Evolutionary conservation across 2,329 filamentous ascomycete species (phyloP), one percentile per base, ranked within the genome.

Genomic region (Colletotrichum plurivorum): DNA sequence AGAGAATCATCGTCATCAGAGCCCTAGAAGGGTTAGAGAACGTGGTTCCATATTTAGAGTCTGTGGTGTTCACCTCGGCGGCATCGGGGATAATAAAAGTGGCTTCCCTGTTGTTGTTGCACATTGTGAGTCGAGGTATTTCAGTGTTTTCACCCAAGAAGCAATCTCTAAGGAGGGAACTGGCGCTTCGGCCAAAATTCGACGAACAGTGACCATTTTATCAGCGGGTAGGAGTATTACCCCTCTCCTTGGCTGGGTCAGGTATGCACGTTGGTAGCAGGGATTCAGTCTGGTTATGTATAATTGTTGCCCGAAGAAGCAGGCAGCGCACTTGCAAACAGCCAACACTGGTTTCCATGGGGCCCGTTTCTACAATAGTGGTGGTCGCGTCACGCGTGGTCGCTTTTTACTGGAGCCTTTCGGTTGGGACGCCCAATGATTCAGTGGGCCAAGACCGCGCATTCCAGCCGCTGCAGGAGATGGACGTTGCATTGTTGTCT

Each of bases 221-320:
- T 36, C 31, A 9, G 9, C 31, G 31, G 2, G 8, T 36, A 5
- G 31, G 31, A 8, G 9, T 46, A 16, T 36, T 57, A 67, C 64
- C 64, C 25, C 58, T 67, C 64, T 63, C 43, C 20, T 51, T 45
- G 52, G 36, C 45, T 39, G 20, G 39, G 25, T 8, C 22, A 53
- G 7, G 41, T 31, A 45, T 63, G 64, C 59, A 57, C 8, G 36
- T 41, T 53, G 45, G 22, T n/a, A 6, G 22, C 16, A 53, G 25
- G 27, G 64, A 27, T 22, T 18, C 8, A 20, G 52, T 60, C 31
- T 18, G 52, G 22, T 20, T 36, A 25, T 45, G 36, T 20, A 5
- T 8, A 18, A n/a, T 52, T 25, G 5, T 18, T 49, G 15, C 41
- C 41, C 16, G 16, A n/a, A 43, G 13, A 43, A 43, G 41, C 41